Percentiles rank a stretch among this genome's conserved stretches.
Conservation (phyloP, 352 stramenopile species). For the Globisporangium paddicum region DNA sequence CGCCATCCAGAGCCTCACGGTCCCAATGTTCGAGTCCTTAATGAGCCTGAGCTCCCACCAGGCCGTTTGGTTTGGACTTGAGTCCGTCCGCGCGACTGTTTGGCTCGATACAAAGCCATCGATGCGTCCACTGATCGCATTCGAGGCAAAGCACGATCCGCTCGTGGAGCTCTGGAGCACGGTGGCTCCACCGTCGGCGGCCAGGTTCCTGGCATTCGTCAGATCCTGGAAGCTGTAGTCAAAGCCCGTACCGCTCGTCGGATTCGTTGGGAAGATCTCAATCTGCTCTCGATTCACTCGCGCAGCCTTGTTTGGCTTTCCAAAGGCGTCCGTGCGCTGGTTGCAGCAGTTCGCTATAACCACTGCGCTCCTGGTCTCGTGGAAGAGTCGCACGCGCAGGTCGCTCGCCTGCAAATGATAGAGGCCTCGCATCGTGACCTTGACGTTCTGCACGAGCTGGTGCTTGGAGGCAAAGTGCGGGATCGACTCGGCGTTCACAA, state of each 20-base stretch:
- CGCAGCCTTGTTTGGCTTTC: slow-evolving; percentile 28
- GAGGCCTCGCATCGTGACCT: slow-evolving; percentile 47
- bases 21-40: slow-evolving; percentile 37
- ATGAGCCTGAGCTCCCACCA: slow-evolving; percentile 76
- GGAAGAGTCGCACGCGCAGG: slow-evolving; percentile 42
- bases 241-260: slow-evolving; percentile 57
- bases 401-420: slow-evolving; percentile 66
- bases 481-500: slow-evolving; percentile 24
- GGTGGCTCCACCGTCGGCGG: slow-evolving; percentile 39
- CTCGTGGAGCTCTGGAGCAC: slow-evolving; percentile 69
- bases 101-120: slow-evolving; percentile 36
- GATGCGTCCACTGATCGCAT: slow-evolving; percentile 68
- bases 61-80: slow-evolving; percentile 18
- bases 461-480: slow-evolving; percentile 52
- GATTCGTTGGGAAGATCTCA: slow-evolving; percentile 31
- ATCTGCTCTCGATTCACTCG: slow-evolving; percentile 44
- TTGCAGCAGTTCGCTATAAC: slow-evolving; percentile 48
- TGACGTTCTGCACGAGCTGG: slow-evolving; percentile 45
- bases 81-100: slow-evolving; percentile 42
- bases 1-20: slow-evolving; percentile 52
- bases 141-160: slow-evolving; percentile 33
- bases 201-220: slow-evolving; percentile 38
- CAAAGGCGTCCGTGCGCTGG: slow-evolving; percentile 30
- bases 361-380: slow-evolving; percentile 29
- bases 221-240: slow-evolving; percentile 74